Evolutionary conservation across 768 basidiomycete genomes (phyloP), one percentile per base, ranked within the genome.

Genomic region (Rhizopogon vulgaris): DNA sequence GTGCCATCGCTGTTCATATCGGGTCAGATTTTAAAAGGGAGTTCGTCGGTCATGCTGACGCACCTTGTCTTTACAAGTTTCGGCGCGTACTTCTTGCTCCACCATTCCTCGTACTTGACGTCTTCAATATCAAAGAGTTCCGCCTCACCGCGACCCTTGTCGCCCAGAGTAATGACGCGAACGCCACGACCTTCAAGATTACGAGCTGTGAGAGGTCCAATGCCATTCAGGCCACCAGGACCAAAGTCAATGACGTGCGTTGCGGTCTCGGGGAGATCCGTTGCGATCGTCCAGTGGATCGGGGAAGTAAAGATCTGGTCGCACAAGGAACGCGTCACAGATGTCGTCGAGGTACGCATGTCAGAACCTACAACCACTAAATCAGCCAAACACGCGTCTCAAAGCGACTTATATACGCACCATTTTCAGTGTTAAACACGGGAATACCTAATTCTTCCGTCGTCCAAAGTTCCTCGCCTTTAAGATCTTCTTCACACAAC

Each of bases 161-260:
- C 91, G n/a, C 94, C 93, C 17, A 85, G 79, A 57, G 95, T 83
- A 57, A 98, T 79, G 45, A 94, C 84, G 42, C 93, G 85, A 28
- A 99, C 83, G 49, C 96, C 96, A 27, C 91, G 85, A 12, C 96
- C 96, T 60, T 96, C 93, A 41, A 94, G 76, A 69, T 94, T 94
- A 60, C 87, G 83, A 4, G 87, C 84, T 39, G 94, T 94, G 51
- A 97, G 77, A 49, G 87, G 84, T 38, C 95, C 95, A 58, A 97
- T 94, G 11, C 96, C 95, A 62, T 87, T 91, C 51, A 90, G 64
- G 12, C 95, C 94, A 55, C 96, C 95, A 1, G 96, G 92, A 49
- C 96, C 96, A 61, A 99, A 98, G 70, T 99, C 96, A 56, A 98
- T 73, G 3, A 91, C 87, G 67, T 99, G 96, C 4, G 94, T 98